phyloP scores from a whole-genome alignment of 768 basidiomycete genomes.

The Rhodotorula toruloides region DNA sequence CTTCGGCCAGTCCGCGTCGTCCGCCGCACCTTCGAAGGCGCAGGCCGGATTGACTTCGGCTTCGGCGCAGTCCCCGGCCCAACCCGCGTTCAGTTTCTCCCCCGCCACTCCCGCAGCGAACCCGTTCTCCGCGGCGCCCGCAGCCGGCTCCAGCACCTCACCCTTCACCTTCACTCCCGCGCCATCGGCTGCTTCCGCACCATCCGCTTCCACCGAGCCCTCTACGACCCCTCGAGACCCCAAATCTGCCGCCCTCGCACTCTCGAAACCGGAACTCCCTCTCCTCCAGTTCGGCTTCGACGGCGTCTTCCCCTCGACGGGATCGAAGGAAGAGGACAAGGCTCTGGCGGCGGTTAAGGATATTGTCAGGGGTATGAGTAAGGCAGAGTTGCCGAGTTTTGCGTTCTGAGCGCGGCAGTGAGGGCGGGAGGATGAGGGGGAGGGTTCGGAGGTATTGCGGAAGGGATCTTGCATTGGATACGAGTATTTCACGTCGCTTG shows the following conservation, averaged over 20 bases:
- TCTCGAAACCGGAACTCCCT: constrained; percentile 5
- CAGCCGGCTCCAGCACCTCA: neutral
- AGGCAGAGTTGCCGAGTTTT: constrained; percentile 19
- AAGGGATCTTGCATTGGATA: no score
- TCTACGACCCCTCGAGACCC: neutral
- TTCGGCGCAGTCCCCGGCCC: neutral
- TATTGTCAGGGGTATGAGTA: constrained; percentile 4
- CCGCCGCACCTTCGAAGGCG: neutral
- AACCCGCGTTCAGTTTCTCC: neutral
- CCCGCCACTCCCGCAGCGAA: no score
- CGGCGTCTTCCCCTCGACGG: neutral
- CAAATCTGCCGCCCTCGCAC: constrained; percentile 1
- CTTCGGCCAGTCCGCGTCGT: neutral
- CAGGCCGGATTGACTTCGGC: neutral
- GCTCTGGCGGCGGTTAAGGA: constrained; percentile 14
- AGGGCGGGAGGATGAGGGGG: neutral
- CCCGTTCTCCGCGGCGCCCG: no score
- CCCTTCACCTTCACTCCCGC: constrained; percentile 3
- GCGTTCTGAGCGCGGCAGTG: constrained; percentile 13
- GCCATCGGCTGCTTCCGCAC: neutral
- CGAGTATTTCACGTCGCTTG: no score
- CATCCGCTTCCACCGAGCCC: neutral
- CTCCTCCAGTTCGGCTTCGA: constrained; percentile 11
- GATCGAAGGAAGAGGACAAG: neutral
- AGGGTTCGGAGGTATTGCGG: neutral